Percentiles rank a stretch among this genome's conserved stretches.
These are phyloP conservation scores for Melaleuca alternifolia DNA, from an alignment of 345 rosid genomes.

Conservation along the genomic window DNA sequence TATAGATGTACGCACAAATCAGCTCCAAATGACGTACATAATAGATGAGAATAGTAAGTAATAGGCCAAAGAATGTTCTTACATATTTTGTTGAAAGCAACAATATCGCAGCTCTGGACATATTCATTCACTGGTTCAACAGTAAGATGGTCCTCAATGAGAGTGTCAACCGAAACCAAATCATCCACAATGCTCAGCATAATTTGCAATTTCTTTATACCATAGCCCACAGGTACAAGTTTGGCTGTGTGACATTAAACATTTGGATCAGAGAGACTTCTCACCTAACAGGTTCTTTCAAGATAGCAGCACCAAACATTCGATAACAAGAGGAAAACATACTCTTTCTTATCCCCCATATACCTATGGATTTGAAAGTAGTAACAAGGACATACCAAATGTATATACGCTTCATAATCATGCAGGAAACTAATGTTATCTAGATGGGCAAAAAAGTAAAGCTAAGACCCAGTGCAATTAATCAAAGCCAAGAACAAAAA, in stretches of 20 bases:
- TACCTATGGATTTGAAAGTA: neutral
- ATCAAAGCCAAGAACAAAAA: neutral
- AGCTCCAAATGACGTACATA: neutral
- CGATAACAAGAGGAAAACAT: neutral
- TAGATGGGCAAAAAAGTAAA: neutral
- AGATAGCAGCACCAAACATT: neutral
- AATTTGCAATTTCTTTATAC: slow-evolving; percentile 43
- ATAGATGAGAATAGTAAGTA: neutral
- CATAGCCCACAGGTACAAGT: slow-evolving; percentile 36
- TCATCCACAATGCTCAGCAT: slow-evolving; percentile 43
- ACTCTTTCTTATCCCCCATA: neutral
- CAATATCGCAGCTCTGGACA: slow-evolving; percentile 44
- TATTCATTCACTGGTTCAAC: slow-evolving; percentile 33
- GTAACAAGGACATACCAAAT: neutral
- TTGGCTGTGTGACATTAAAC: slow-evolving; percentile 20
- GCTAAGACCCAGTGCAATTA: neutral
- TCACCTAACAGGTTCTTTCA: neutral
- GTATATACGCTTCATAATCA: neutral
- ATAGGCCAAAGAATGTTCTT: neutral
- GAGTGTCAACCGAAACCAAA: slow-evolving; percentile 36
- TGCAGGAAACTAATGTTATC: neutral
- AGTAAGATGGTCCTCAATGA: slow-evolving; percentile 28
- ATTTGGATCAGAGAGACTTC: neutral
- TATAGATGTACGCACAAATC: neutral
- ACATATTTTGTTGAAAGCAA: slow-evolving; percentile 46